Evolutionary conservation across 306 rosid genomes (phyloP), one percentile per base, ranked within the genome.

Genomic region (Vigna trinervia): DNA sequence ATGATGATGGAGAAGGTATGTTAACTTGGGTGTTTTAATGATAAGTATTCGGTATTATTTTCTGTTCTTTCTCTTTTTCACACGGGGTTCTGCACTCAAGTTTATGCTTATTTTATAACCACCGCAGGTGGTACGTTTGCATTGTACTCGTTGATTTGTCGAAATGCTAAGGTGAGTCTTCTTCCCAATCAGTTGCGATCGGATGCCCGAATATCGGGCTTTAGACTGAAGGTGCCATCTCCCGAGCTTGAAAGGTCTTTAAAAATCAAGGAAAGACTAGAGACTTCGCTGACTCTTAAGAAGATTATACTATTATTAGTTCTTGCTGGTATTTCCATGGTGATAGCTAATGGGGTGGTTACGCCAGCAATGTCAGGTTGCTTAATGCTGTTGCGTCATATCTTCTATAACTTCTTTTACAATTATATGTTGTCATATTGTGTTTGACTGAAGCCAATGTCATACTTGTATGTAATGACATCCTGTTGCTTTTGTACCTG

Each of bases 311-410:
- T 96, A 43, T 69, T 87, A 78, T 84, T 92, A 62, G 99, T 96
- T 68, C 99, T 96, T 73, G 99, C 94, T 87, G 99, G 99, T 74
- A 96, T 97, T 80, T 74, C 98, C 58, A 96, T 96, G 99, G 99
- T 96, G 76, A 89, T 96, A 86, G 98, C 99, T 73, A 94, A 96
- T 66, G 99, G 98, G 71, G 98, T 92, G 80, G 90, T 96, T 76
- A 96, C 98, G 11, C 97, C 99, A 61, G 99, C 90, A 32, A 92
- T 96, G 99, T 96, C 97, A 83, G 96, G 93, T 92, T 68, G 77
- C 45, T 71, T 22, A 43, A 38, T 75, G 74, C 74, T 71, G 52
- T 75, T 54, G 30, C 56, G 51, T 56, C 32, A 5, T 75, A 39
- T 71, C 51, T 48, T 78, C 53, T 57, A 8, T 57, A 56, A 19